Conservation (phyloP, 129 eudicot species). For the Pittosporum tobira region DNA sequence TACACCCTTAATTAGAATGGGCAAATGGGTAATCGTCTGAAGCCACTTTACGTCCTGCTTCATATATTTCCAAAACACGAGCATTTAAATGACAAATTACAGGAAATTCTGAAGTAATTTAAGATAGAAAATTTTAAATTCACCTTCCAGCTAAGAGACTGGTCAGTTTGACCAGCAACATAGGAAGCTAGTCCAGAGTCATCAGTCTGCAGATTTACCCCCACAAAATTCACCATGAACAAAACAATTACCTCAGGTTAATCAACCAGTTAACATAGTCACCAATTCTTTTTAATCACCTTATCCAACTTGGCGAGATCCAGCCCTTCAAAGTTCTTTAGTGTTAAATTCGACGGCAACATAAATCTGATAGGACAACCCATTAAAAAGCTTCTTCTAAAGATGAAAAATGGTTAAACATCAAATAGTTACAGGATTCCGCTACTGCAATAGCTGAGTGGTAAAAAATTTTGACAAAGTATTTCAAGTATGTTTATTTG, state of each 20-base stretch:
- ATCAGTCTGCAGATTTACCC: constrained; percentile 43
- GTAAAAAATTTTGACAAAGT: not conserved
- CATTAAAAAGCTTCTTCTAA: not conserved
- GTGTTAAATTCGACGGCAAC: constrained; percentile 55
- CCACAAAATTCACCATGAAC: not conserved
- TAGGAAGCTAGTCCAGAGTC: constrained; percentile 92
- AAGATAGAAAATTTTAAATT: not conserved
- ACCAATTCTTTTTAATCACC: constrained; percentile 25
- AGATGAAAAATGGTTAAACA: not conserved
- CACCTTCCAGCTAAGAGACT: constrained; percentile 92
- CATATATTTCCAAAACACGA: constrained; percentile 1
- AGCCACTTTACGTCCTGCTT: constrained; percentile 89
- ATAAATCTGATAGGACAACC: constrained; percentile 39
- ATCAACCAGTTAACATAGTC: not conserved
- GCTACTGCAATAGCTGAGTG: not conserved
- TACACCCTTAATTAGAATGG: constrained; percentile 84
- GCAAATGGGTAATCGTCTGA: constrained; percentile 70
- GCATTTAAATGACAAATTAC: not conserved
- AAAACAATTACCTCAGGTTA: not conserved
- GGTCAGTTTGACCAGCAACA: constrained; percentile 79
- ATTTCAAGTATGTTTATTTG: not conserved
- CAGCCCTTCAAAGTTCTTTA: constrained; percentile 77
- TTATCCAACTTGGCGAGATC: constrained; percentile 73
- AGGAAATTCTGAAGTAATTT: not conserved
- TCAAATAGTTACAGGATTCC: not conserved